Base-by-base conservation (phyloP, 345 rosid species). In the Salix caprea region DNA sequence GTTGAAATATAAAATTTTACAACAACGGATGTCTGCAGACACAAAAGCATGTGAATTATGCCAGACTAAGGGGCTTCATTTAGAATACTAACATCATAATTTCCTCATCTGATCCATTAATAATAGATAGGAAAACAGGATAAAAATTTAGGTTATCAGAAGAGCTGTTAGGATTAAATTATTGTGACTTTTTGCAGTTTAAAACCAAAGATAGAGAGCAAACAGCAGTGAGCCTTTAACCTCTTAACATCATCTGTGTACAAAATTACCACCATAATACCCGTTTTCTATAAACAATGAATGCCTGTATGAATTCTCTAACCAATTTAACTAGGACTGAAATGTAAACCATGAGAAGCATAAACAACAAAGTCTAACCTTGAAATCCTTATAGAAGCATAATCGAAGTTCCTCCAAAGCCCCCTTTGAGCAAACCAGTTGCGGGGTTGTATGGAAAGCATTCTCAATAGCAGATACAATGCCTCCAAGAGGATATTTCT, bases 401-500 rank as follows among this genome's bases (percentile, higher is more conserved):
- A 95, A 78, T 70, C 83, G 88, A 52, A 95, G 80, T 83, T 95
- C 97, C 85, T 89, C 82, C 44, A 95, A 77, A 64, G 89, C 93
- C 58, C 83, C 92, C 64, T 76, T 90, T 65, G 90, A 88, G 88
- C 99, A 95, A 73, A 72, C 72, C 72, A 95, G 70, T 77, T 79
- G 78, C 4, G 99, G 97, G 70, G 82, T 93, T 72, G 90, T 79
- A 76, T 86, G 97, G 87, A 87, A 92, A 78, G 97, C 94, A 83
- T 89, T 91, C 88, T 92, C 90, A 82, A 95, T 90, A 60, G 95
- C 94, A 83, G 97, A 84, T 56, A 95, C 77, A 26, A 95, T 83
- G 56, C 99, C 97, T 76, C 97, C 97, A 58, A 91, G 88, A 72
- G 99, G 99, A 83, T 95, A 95, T 74, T 87, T 92, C 65, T 93